A percentile compares a stretch with the other conserved stretches of the same genome.
Conservation (phyloP, 2,329 filamentous ascomycete genomes). For the Penicillium sumatraense region DNA sequence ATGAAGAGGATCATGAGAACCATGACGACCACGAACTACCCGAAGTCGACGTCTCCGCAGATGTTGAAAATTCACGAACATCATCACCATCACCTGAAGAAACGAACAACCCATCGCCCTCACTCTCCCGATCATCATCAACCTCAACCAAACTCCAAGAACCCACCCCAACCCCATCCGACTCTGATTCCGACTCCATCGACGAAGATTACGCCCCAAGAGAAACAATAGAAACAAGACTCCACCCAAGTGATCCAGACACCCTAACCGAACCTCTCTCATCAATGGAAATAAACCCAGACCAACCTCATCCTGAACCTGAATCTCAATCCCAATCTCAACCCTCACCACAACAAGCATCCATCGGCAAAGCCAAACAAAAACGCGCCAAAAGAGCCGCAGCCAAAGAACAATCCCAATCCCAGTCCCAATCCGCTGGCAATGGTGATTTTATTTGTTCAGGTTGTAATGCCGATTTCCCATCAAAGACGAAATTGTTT, state of each 20-base stretch:
- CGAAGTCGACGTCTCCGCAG: too few species aligned
- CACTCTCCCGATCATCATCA: too few species aligned
- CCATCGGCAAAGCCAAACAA: conserved; percentile 59
- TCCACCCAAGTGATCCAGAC: conserved; percentile 28
- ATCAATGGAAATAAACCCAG: conserved; percentile 22
- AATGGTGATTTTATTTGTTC: conserved; percentile 76
- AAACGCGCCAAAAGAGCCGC: conserved; percentile 58
- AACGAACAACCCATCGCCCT: too few species aligned
- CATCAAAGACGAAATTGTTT: conserved; percentile 74
- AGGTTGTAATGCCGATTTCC: conserved; percentile 77
- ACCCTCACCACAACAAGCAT: too few species aligned
- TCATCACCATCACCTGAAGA: neutral
- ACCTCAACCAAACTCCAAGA: too few species aligned
- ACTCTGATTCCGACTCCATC: conserved; percentile 10
- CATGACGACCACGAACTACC: neutral
- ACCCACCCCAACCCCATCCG: neutral
- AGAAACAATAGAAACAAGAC: conserved; percentile 45
- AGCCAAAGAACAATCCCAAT: conserved; percentile 41
- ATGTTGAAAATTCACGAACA: neutral
- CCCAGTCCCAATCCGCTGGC: too few species aligned
- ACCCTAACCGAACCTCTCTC: conserved; percentile 24
- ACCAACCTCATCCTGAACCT: too few species aligned
- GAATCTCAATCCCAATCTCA: too few species aligned
- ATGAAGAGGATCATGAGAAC: neutral
- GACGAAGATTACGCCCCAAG: conserved; percentile 51